Base-by-base conservation (phyloP, 2,329 filamentous ascomycete genomes). In the Grosmannia clavigera region DNA sequence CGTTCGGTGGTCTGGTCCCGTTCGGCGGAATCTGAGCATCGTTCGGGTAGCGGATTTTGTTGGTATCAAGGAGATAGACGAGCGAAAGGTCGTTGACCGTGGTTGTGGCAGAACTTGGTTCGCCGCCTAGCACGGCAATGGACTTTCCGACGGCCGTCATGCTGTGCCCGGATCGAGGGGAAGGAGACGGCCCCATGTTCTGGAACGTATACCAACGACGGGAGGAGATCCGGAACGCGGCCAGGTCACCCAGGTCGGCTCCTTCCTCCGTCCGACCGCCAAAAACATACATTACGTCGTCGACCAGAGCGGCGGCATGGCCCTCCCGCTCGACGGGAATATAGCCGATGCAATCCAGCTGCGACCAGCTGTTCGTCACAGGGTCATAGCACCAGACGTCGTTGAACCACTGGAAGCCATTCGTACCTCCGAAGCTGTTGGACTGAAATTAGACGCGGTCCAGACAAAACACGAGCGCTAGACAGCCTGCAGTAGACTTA, bases 241-340 rank as follows among this genome's bases (percentile, higher is more conserved):
- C 92, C 52, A 99, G 79, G 72, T 99, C 94, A 40, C 92, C 94
- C 4, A 99, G 77, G 70, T 99, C 94, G 33, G 86, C 83, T 1
- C 94, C 94, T 66, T 97, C 92, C 69, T 96, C 90, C 0, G 91
- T 96, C 62, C 94, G 87, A 53, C 94, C 94, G 66, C 95, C 95
- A 71, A 99, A 99, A 63, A 99, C 85, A 75, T 99, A 99, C 95
- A 99, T 99, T 62, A 96, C 94, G 70, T 99, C 94, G 70, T 94
- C 90, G 52, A 99, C 92, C 25, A 99, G 78, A 4, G 92, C 86
- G 16, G 94, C 90, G 14, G 95, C 92, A 71, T 99, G 94, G 3
- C 94, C 94, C 78, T 99, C 94, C 62, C 94, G 84, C 22, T 92
- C 86, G 1, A 91, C 86, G 1, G 95, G 94, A 62, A 99, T 97